Conservation (phyloP, 2,329 filamentous ascomycete species). For the Diaporthe vaccinii region DNA sequence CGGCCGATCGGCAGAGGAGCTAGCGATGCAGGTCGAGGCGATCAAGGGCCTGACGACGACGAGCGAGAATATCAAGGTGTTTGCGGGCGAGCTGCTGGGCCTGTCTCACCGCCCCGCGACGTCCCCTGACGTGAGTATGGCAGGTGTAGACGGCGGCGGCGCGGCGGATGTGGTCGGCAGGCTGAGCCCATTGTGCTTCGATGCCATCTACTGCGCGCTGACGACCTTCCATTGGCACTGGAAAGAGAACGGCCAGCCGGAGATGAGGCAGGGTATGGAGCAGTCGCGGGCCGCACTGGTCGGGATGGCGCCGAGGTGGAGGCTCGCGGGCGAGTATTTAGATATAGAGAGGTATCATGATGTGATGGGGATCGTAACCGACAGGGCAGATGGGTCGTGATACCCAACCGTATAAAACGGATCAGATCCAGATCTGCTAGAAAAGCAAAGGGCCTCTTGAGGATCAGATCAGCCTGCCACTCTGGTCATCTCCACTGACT, state of each 20-base stretch:
- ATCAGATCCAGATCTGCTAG: not conserved
- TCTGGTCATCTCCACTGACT: not conserved
- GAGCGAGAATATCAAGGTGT: conserved; percentile 47
- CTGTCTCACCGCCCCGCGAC: not conserved
- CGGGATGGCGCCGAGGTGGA: conserved; percentile 51
- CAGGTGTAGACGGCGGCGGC: not conserved
- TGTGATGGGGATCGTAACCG: conserved; percentile 45
- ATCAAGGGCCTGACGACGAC: conserved; percentile 51
- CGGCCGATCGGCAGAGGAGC: conserved; percentile 51
- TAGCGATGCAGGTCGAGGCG: conserved; percentile 51
- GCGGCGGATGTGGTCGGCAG: conserved; percentile 44
- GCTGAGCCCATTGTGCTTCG: conserved; percentile 53
- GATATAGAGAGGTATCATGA: conserved; percentile 53
- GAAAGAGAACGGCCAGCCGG: conserved; percentile 52
- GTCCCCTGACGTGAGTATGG: not conserved
- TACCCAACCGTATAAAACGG: not conserved
- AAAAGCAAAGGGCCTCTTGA: not conserved
- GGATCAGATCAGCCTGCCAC: not conserved
- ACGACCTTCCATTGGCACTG: conserved; percentile 55
- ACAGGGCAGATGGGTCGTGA: conserved; percentile 23
- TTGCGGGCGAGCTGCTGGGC: conserved; percentile 47
- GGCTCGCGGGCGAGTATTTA: conserved; percentile 53
- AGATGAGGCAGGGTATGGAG: conserved; percentile 48
- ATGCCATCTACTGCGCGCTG: conserved; percentile 54
- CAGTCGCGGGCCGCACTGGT: conserved; percentile 48